phyloP scores from a whole-genome alignment of 2,329 filamentous ascomycete species.

The Periconia digitata region DNA sequence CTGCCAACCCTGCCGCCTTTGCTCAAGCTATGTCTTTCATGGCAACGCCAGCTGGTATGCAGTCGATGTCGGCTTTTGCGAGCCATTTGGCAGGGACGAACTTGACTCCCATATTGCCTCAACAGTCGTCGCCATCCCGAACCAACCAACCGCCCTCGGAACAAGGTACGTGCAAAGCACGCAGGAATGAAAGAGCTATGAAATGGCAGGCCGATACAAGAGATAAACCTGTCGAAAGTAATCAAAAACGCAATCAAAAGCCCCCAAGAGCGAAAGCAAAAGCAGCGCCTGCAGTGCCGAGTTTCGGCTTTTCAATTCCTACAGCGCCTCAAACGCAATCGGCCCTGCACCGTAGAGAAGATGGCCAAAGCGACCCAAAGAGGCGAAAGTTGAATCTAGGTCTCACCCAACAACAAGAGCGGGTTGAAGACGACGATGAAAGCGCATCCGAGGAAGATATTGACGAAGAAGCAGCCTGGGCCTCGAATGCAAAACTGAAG shows the following conservation, averaged over 20 bases:
- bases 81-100: conserved; percentile 19
- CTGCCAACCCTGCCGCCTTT: conserved; percentile 24
- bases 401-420: conserved; percentile 58
- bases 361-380: conserved; percentile 55
- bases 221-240: conserved; percentile 7
- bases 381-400: conserved; percentile 72
- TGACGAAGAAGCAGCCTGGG: conserved; percentile 65
- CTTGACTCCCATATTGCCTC: not conserved
- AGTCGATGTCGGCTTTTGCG: conserved; percentile 30
- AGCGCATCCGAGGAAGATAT: conserved; percentile 68
- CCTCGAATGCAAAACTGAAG: conserved; percentile 48
- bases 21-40: conserved; percentile 34
- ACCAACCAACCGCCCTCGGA: conserved; percentile 11
- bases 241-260: conserved; percentile 22
- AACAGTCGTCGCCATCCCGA: conserved; percentile 6
- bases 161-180: conserved; percentile 29
- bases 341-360: conserved; percentile 2
- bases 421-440: conserved; percentile 16
- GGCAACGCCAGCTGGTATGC: conserved; percentile 28
- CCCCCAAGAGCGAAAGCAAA: conserved; percentile 36
- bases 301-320: conserved; percentile 39
- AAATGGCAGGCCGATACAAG: conserved; percentile 11
- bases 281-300: conserved; percentile 37
- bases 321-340: conserved; percentile 10
- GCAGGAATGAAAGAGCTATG: conserved; percentile 19